Evolutionary conservation across 1,139 yeast species (phyloP).

Genomic region (Protomyces inundatus): DNA sequence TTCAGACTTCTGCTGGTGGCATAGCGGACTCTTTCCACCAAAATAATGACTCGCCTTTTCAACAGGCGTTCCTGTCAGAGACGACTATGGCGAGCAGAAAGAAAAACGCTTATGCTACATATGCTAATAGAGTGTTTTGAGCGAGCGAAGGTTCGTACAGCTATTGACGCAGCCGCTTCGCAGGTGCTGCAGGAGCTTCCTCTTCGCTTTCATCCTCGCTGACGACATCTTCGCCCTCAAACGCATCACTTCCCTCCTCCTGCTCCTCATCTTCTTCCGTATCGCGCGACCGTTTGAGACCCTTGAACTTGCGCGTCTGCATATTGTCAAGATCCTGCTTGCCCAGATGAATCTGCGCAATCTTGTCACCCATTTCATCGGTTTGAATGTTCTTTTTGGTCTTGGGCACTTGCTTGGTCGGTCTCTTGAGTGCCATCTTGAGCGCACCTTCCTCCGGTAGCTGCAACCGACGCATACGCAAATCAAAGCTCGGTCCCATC

Average conservation of each 20-base stretch:
- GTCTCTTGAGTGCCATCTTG: conserved; percentile 78
- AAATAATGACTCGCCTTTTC: too few species aligned
- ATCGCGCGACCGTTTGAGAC: conserved; percentile 79
- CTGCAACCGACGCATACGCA: conserved; percentile 81
- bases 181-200: neutral
- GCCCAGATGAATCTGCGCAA: conserved; percentile 94
- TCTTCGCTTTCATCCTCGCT: conserved; percentile 12
- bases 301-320: conserved; percentile 98
- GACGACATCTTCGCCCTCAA: conserved; percentile 3
- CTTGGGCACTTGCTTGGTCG: conserved; percentile 75
- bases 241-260: neutral
- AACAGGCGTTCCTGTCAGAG: too few species aligned
- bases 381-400: conserved; percentile 83
- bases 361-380: conserved; percentile 91
- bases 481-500: conserved; percentile 93
- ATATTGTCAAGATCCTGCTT: conserved; percentile 83
- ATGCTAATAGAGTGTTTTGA: too few species aligned
- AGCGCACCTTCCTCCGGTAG: conserved; percentile 83
- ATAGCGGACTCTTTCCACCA: too few species aligned
- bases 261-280: conserved; percentile 58
- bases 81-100: too few species aligned
- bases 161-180: neutral
- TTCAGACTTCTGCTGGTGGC: too few species aligned
- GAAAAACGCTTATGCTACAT: too few species aligned
- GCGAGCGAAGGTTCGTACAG: neutral